phyloP scores from a whole-genome alignment of 2,329 filamentous ascomycete genomes.

The Coleophoma crateriformis region DNA sequence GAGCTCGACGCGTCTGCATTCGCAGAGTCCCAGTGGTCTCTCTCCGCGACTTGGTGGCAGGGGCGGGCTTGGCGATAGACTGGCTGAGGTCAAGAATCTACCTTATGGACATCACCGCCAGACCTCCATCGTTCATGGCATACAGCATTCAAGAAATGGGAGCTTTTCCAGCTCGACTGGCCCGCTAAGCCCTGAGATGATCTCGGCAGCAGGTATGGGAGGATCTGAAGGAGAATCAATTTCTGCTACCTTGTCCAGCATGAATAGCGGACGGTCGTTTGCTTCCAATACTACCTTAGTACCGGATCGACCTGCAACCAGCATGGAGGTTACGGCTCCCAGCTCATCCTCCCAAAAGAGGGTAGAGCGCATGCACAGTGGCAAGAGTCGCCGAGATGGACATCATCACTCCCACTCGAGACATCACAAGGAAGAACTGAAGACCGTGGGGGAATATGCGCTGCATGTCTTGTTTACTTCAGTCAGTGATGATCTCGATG shows the following conservation, averaged over 20 bases:
- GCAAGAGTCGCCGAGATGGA: constrained; percentile 64
- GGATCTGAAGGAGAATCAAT: constrained; percentile 23
- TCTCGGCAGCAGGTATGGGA: constrained; percentile 54
- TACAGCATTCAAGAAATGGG: constrained; percentile 87
- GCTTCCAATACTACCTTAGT: constrained; percentile 22
- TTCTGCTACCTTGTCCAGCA: constrained; percentile 16
- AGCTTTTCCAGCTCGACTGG: constrained; percentile 78
- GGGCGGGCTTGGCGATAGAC: constrained; percentile 32
- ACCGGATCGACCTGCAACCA: constrained; percentile 31
- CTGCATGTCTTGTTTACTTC: constrained; percentile 94
- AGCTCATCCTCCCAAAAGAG: constrained; percentile 44
- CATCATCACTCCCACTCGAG: constrained; percentile 62
- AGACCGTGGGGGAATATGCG: constrained; percentile 96
- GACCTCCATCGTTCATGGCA: constrained; percentile 94
- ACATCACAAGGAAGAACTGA: constrained; percentile 68
- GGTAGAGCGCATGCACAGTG: constrained; percentile 56
- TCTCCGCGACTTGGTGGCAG: constrained; percentile 20
- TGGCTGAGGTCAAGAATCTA: constrained; percentile 57
- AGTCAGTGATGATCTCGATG: constrained; percentile 38
- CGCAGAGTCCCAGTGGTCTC: constrained; percentile 12
- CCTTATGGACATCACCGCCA: constrained; percentile 66
- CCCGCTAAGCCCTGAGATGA: constrained; percentile 83
- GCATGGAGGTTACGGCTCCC: constrained; percentile 28
- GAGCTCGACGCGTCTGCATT: constrained; percentile 16
- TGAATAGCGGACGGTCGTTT: constrained; percentile 21